These are phyloP conservation scores for Carex parvula DNA, from an alignment of 176 grass and related monocot genomes.

Conservation along the genomic window DNA sequence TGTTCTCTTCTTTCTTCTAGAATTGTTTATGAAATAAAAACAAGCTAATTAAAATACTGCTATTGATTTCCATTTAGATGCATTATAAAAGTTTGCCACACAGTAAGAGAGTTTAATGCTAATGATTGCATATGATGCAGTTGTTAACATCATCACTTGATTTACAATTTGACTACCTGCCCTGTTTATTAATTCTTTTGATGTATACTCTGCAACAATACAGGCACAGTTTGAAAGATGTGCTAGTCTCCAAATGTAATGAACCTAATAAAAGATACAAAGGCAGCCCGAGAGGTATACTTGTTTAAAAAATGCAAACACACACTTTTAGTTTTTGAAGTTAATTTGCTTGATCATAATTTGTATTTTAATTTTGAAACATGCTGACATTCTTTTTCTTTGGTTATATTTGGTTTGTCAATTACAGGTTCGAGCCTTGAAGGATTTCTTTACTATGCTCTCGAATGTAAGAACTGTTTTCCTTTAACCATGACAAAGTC, in stretches of 20 bases:
- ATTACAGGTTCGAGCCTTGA: conserved; percentile 71
- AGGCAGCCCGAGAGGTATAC: conserved; percentile 82
- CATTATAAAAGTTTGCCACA: not conserved
- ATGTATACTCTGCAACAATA: not conserved
- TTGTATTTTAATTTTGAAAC: not conserved
- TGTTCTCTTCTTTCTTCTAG: not conserved
- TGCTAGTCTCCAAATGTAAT: conserved; percentile 78
- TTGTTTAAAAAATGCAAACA: not conserved
- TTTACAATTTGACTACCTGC: not conserved
- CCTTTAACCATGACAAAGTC: not conserved
- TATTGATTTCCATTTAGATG: not conserved
- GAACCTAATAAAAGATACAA: conserved; percentile 97
- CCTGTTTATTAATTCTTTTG: conserved; percentile 18
- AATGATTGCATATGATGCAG: not conserved
- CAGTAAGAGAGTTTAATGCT: not conserved
- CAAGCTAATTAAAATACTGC: not conserved
- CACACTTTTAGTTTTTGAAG: not conserved
- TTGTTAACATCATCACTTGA: not conserved
- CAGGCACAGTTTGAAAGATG: conserved; percentile 99
- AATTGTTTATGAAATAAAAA: conserved; percentile 1
- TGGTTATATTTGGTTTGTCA: conserved; percentile 20
- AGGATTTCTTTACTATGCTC: conserved; percentile 92
- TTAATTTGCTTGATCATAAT: not conserved
- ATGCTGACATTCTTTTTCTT: conserved; percentile 7
- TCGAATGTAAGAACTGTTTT: conserved; percentile 52